Conservation (phyloP, 352 stramenopile genomes). For the Phytophthora tubulina region DNA sequence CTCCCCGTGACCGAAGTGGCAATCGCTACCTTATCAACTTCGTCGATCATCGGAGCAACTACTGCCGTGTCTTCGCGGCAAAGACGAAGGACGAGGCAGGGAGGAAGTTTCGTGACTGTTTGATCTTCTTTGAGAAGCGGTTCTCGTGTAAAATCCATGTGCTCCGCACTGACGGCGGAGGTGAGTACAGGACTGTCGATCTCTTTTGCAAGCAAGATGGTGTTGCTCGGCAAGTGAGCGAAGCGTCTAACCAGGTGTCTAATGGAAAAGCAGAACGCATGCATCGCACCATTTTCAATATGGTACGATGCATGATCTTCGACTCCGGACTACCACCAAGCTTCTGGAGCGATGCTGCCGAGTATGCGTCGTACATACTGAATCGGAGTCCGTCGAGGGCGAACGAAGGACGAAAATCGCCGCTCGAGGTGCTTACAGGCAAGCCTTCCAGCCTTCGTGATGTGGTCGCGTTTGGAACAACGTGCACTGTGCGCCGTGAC, state of each 20-base stretch:
- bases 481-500: conserved; percentile 4
- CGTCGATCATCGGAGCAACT: conserved; percentile 30
- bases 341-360: conserved; percentile 36
- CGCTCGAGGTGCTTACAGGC: not conserved
- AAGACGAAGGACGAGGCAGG: conserved; percentile 26
- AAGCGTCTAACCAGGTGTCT: conserved; percentile 25
- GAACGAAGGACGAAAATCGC: not conserved
- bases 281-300: conserved; percentile 39
- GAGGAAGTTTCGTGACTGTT: conserved; percentile 14
- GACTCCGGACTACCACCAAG: conserved; percentile 13
- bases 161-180: no score
- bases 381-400: not conserved
- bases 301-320: conserved; percentile 25
- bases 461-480: not conserved
- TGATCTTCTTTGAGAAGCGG: conserved; percentile 22
- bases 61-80: conserved; percentile 19
- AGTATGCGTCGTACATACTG: conserved; percentile 40
- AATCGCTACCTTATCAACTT: conserved; percentile 22
- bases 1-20: not conserved
- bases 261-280: conserved; percentile 50
- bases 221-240: conserved; percentile 27
- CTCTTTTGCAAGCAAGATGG: no score
- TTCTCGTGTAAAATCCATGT: no score
- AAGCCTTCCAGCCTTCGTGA: not conserved
- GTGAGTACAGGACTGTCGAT: no score